Base-by-base conservation (phyloP, 129 eudicot genomes). In the Silybum marianum region DNA sequence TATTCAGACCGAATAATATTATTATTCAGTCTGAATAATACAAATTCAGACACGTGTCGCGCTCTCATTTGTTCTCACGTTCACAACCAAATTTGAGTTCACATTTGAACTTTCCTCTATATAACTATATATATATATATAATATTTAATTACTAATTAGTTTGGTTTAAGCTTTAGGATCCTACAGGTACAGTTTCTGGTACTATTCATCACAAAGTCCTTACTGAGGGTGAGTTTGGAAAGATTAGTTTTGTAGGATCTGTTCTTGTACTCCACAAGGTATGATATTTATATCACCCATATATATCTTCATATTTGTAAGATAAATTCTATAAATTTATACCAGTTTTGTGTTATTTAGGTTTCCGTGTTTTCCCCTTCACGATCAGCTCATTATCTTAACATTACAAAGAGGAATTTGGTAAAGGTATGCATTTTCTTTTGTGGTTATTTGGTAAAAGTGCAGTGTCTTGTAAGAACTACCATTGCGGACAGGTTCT, bases 301-400 rank as follows among this genome's bases (percentile, higher is more conserved):
- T 32, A 32, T 32, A 67, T 81, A 46, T 10, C 63, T 65, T 44
- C 11, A 28, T 84, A 32, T 66, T 40, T 40, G 2, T 73, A 70
- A 23, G 14, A 44, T 9, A 66, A 58, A 54, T 51, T 54, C 22
- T 46, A 60, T 11, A 24, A 83, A 69, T 36, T 58, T 21, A 25
- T 51, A 38, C 21, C 24, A 26, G 69, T 79, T 81, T 77, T 79
- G 3, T 80, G 74, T 76, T 72, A 70, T 44, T 9, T 65, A 95
- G 97, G 97, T 92, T 71, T 84, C 96, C 48, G 82, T 89, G 19
- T 95, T 95, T 84, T 78, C 90, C 5, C 97, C 94, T 79, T 79
- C 89, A 19, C 74, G 82, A 13, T 83, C 90, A 60, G 68, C 90
- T 25, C 83, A 79, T 65, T 89, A 90, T 84, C 94, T 95, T 73